These are phyloP conservation scores for Verticillium tricorpus DNA, from an alignment of 2,329 filamentous ascomycete genomes.

Conservation along the genomic window DNA sequence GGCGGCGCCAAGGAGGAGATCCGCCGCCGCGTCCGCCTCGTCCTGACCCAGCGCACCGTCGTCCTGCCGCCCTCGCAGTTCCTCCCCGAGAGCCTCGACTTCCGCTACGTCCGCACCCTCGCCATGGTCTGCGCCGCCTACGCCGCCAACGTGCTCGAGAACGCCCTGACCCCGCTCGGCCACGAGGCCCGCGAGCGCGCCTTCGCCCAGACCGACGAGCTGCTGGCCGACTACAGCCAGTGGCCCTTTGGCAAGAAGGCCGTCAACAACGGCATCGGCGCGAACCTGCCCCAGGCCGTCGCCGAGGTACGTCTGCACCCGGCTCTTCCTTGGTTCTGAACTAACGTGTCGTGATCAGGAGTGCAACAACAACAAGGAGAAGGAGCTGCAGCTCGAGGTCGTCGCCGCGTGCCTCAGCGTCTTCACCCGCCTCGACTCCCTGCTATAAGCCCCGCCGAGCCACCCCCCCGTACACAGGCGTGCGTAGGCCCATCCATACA, in stretches of 20 bases:
- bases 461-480: neutral
- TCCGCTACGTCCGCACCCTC: slow-evolving; percentile 86
- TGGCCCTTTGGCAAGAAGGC: slow-evolving; percentile 92
- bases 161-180: slow-evolving; percentile 87
- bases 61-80: slow-evolving; percentile 84
- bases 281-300: slow-evolving; percentile 85
- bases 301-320: slow-evolving; percentile 53
- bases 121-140: slow-evolving; percentile 98
- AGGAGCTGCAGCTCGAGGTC: slow-evolving; percentile 94
- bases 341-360: slow-evolving; percentile 47
- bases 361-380: slow-evolving; percentile 80
- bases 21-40: slow-evolving; percentile 82
- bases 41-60: slow-evolving; percentile 90
- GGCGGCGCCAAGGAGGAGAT: slow-evolving; percentile 98
- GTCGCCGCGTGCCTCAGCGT: slow-evolving; percentile 95
- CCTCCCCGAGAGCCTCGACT: slow-evolving; percentile 90
- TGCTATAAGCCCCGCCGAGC: slow-evolving; percentile 61
- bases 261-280: slow-evolving; percentile 75
- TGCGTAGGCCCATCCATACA: neutral
- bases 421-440: slow-evolving; percentile 93
- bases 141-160: slow-evolving; percentile 96
- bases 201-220: slow-evolving; percentile 94
- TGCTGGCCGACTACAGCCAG: slow-evolving; percentile 93
- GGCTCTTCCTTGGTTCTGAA: neutral
- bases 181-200: slow-evolving; percentile 92